These are phyloP conservation scores for Suillus cothurnatus DNA, from an alignment of 768 basidiomycete genomes.

Conservation along the genomic window DNA sequence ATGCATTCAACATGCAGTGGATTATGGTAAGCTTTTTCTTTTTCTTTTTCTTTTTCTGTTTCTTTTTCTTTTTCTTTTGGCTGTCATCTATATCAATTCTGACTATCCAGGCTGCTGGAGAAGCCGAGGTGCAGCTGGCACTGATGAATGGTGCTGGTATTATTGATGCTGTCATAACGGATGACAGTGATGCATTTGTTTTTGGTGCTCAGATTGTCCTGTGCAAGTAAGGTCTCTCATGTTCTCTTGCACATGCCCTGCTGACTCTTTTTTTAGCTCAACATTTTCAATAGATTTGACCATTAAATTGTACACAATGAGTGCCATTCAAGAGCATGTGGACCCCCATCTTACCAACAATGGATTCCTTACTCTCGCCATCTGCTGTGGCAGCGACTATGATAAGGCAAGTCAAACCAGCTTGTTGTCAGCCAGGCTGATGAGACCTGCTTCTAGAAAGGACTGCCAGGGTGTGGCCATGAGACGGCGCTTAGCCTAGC, in stretches of 20 bases:
- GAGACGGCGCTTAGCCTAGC: not conserved
- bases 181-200: slow-evolving; percentile 1
- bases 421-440: too few species aligned
- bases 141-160: not conserved
- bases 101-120: slow-evolving; percentile 7
- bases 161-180: slow-evolving; percentile 4
- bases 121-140: slow-evolving; percentile 9
- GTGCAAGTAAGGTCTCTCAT: slow-evolving; percentile 1
- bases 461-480: not conserved
- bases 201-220: slow-evolving; percentile 8
- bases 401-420: not conserved
- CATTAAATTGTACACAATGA: slow-evolving; percentile 3
- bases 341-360: not conserved
- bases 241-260: not conserved
- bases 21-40: slow-evolving; percentile 43
- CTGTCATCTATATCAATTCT: slow-evolving; percentile 22
- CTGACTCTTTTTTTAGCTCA: not conserved
- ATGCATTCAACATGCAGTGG: slow-evolving; percentile 11
- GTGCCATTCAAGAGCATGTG: slow-evolving; percentile 20
- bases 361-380: not conserved
- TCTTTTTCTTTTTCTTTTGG: too few species aligned
- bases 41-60: too few species aligned
- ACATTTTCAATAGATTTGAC: not conserved
- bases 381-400: not conserved
- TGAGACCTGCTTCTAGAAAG: too few species aligned